These are phyloP conservation scores for Trypanosoma platydactyli DNA, from an alignment of 208 protist genomes.

Conservation along the genomic window DNA sequence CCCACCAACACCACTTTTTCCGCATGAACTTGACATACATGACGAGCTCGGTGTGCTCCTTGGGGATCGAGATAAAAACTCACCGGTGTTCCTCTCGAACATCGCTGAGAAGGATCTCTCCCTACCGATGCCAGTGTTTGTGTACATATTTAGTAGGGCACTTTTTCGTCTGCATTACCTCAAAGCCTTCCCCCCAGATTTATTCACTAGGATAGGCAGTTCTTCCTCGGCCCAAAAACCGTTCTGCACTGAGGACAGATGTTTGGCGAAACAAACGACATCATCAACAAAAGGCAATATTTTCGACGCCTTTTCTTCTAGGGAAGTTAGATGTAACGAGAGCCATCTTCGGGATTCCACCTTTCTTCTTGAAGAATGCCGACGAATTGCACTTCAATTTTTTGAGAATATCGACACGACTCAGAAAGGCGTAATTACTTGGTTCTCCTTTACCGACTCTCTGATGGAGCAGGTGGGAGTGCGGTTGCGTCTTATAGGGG, in stretches of 20 bases:
- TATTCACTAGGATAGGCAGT: constrained; percentile 25
- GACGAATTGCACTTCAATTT: constrained; percentile 44
- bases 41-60: constrained; percentile 7
- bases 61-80: neutral
- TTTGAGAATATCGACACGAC: constrained; percentile 63
- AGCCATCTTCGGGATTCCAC: constrained; percentile 10
- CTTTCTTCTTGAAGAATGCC: constrained; percentile 39
- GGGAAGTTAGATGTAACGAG: neutral
- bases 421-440: constrained; percentile 60
- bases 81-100: neutral
- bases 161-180: constrained; percentile 63
- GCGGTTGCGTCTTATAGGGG: constrained; percentile 49
- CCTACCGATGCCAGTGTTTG: constrained; percentile 68
- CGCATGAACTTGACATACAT: constrained; percentile 24
- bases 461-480: constrained; percentile 78
- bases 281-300: neutral
- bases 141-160: constrained; percentile 71
- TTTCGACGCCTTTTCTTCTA: neutral
- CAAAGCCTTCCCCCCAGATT: constrained; percentile 41
- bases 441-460: constrained; percentile 65
- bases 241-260: neutral
- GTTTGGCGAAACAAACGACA: neutral
- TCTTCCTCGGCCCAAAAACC: neutral
- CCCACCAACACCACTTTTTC: constrained; percentile 13
- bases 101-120: constrained; percentile 17